These are phyloP conservation scores for Coffea humblotiana DNA, from an alignment of 305 asterid genomes.

Conservation along the genomic window DNA sequence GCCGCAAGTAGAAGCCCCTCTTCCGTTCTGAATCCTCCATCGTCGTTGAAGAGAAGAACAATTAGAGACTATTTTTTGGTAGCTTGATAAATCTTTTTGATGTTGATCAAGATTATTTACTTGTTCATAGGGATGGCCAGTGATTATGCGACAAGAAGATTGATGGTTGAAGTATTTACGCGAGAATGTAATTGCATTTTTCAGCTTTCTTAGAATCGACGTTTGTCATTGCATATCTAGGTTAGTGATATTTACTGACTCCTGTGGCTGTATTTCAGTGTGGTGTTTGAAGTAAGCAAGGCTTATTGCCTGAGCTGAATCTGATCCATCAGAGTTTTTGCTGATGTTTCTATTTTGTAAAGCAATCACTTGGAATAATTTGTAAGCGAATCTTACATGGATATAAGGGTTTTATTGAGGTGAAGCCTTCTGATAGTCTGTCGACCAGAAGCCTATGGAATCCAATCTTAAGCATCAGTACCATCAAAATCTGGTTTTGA, in stretches of 20 bases:
- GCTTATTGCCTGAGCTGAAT: neutral
- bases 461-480: neutral
- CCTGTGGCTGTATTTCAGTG: neutral
- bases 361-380: neutral
- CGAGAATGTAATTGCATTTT: neutral
- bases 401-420: neutral
- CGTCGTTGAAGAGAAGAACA: constrained; percentile 78
- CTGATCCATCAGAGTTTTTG: neutral
- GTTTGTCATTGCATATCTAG: neutral
- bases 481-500: neutral
- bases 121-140: constrained; percentile 14
- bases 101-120: neutral
- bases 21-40: constrained; percentile 85
- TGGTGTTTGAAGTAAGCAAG: neutral
- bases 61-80: constrained; percentile 73
- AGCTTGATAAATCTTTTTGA: constrained; percentile 30
- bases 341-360: neutral
- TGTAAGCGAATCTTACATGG: neutral
- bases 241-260: neutral
- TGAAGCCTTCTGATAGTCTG: neutral
- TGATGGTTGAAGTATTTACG: neutral
- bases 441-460: neutral
- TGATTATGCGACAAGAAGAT: neutral
- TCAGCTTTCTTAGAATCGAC: neutral
- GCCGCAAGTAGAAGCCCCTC: constrained; percentile 66